A percentile compares a stretch with the other conserved stretches of the same genome.
These are phyloP conservation scores for Exophiala sp. DNA, from an alignment of 2,329 filamentous ascomycete genomes.

Conservation along the genomic window DNA sequence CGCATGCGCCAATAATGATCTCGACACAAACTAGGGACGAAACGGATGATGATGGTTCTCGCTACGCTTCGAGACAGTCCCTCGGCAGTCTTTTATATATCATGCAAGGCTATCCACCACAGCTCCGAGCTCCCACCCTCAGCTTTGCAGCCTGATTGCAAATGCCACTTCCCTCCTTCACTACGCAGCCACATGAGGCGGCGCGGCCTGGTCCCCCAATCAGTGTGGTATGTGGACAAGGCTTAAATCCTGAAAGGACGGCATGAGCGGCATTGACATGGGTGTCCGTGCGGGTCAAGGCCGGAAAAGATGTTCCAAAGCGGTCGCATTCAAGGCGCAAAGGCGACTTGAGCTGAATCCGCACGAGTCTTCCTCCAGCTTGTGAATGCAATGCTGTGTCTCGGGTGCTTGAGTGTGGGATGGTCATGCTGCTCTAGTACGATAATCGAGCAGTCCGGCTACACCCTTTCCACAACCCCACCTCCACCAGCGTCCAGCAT, in stretches of 20 bases:
- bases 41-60: conserved; percentile 6
- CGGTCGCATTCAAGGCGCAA: conserved; percentile 2
- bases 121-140: neutral
- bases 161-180: conserved; percentile 8
- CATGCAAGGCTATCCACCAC: conserved; percentile 19
- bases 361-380: conserved; percentile 3
- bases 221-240: conserved; percentile 6
- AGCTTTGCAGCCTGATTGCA: conserved; percentile 5
- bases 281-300: conserved; percentile 9
- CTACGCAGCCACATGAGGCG: conserved; percentile 23
- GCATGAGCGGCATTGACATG: neutral
- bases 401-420: conserved; percentile 12
- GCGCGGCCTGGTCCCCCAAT: conserved; percentile 16
- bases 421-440: conserved; percentile 13
- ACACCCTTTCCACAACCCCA: conserved; percentile 10
- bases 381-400: conserved; percentile 9
- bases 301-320: conserved; percentile 8
- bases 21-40: neutral
- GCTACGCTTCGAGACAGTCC: conserved; percentile 11
- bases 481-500: conserved; percentile 8
- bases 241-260: conserved; percentile 9
- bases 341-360: conserved; percentile 4
- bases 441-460: too few relatives aligned
- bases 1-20: neutral
- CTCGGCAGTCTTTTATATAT: conserved; percentile 15